Percentiles rank a stretch among this genome's conserved stretches.
Evolutionary conservation across 1,284 basidiomycete species (phyloP).

Genomic region (Microbotryomycetes sp.): DNA sequence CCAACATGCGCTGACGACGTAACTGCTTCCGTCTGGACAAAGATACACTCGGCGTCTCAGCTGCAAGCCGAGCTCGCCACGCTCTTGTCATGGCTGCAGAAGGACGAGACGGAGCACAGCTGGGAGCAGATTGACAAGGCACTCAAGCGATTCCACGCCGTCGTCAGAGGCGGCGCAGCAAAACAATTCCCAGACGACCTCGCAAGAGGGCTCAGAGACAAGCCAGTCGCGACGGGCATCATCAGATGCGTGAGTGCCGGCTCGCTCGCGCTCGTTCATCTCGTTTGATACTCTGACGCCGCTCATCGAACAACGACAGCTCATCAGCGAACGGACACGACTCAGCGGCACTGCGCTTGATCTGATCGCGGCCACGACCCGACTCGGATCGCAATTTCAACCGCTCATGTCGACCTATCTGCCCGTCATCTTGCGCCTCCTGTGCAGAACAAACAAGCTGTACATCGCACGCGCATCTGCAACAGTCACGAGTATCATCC

Average conservation of each 20-base stretch:
- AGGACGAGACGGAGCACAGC: slow-evolving; percentile 69
- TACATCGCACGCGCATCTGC: slow-evolving; percentile 58
- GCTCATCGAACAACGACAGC: slow-evolving; percentile 23
- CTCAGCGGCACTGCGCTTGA: slow-evolving; percentile 66
- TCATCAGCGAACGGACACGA: slow-evolving; percentile 64
- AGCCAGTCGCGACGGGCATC: slow-evolving; percentile 53
- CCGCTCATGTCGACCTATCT: slow-evolving; percentile 60
- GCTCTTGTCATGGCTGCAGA: slow-evolving; percentile 47
- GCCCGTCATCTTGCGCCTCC: slow-evolving; percentile 60
- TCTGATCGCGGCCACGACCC: slow-evolving; percentile 53
- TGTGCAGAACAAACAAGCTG: slow-evolving; percentile 72
- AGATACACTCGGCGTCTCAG: slow-evolving; percentile 17
- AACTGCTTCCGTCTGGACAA: too few relatives aligned
- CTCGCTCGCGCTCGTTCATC: background rate
- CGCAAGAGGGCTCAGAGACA: slow-evolving; percentile 47
- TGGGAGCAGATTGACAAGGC: slow-evolving; percentile 67
- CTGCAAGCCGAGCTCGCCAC: slow-evolving; percentile 46
- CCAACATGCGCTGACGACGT: too few relatives aligned
- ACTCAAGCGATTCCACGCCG: slow-evolving; percentile 50
- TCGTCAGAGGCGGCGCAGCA: slow-evolving; percentile 52
- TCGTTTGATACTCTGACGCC: background rate
- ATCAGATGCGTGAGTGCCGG: slow-evolving; percentile 48
- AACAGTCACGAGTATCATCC: slow-evolving; percentile 56
- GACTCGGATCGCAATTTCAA: slow-evolving; percentile 58
- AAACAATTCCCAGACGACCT: slow-evolving; percentile 53